Conservation (phyloP, 1,139 yeast species). For the Magnusiomyces fungicola region DNA sequence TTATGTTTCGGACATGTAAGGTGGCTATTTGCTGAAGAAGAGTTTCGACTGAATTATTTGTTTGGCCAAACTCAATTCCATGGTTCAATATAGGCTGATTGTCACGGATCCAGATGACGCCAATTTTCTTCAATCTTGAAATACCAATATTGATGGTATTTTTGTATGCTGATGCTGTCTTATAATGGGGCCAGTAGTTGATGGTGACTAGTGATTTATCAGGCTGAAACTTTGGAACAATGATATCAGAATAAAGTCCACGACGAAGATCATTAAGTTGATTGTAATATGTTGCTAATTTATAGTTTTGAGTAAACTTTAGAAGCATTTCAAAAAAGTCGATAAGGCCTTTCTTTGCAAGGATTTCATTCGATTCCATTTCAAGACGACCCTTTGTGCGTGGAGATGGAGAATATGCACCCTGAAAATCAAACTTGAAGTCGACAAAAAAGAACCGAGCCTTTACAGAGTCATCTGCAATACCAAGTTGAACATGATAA, state of each 20-base stretch:
- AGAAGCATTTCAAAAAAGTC: slow-evolving; percentile 65
- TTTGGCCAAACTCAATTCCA: slow-evolving; percentile 23
- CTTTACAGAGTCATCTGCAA: slow-evolving; percentile 51
- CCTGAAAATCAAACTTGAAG: slow-evolving; percentile 47
- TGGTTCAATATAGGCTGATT: slow-evolving; percentile 35
- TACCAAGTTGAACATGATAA: slow-evolving; percentile 63
- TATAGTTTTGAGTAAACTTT: slow-evolving; percentile 64
- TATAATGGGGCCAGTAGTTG: slow-evolving; percentile 57
- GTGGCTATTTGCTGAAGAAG: slow-evolving; percentile 26
- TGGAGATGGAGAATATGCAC: slow-evolving; percentile 30
- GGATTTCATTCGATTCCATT: slow-evolving; percentile 47
- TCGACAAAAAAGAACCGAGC: slow-evolving; percentile 72
- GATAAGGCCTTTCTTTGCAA: slow-evolving; percentile 45
- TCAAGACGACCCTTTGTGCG: slow-evolving; percentile 44
- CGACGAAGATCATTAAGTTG: slow-evolving; percentile 51
- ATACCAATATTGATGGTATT: slow-evolving; percentile 62
- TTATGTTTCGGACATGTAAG: slow-evolving; percentile 26
- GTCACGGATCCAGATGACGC: slow-evolving; percentile 60
- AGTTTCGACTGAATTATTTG: slow-evolving; percentile 25
- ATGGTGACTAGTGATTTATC: slow-evolving; percentile 55
- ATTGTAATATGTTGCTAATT: slow-evolving; percentile 59
- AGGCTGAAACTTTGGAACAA: slow-evolving; percentile 60
- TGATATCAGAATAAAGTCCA: slow-evolving; percentile 59
- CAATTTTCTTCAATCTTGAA: slow-evolving; percentile 40
- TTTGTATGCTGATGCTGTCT: slow-evolving; percentile 27